Percentiles rank a stretch among this genome's conserved stretches.
These are phyloP conservation scores for Boletus vermiculosoides DNA, from an alignment of 768 basidiomycete species.

Conservation along the genomic window DNA sequence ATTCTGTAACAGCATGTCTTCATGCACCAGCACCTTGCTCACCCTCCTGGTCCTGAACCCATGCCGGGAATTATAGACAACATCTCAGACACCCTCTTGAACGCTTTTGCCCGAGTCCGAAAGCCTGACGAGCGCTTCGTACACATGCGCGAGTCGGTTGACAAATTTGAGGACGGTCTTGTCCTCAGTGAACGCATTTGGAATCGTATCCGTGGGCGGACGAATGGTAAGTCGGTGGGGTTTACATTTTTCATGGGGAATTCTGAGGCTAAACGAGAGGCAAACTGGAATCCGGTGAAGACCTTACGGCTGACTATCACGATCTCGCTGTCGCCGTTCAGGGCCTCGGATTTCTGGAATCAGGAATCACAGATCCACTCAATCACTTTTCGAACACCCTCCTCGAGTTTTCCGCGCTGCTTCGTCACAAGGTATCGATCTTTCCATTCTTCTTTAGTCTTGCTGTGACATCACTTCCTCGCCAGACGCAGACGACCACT, in stretches of 20 bases:
- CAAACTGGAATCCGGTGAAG: constrained; percentile 79
- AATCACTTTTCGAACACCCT: constrained; percentile 97
- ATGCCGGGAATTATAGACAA: constrained; percentile 86
- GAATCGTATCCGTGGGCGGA: constrained; percentile 72
- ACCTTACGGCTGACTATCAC: constrained; percentile 96
- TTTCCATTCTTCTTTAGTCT: background rate
- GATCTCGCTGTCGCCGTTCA: constrained; percentile 95
- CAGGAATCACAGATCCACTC: constrained; percentile 96
- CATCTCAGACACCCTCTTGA: constrained; percentile 92
- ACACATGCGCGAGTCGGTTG: constrained; percentile 85
- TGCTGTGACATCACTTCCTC: background rate
- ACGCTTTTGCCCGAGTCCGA: constrained; percentile 92
- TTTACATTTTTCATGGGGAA: constrained; percentile 34
- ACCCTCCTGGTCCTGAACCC: constrained; percentile 84
- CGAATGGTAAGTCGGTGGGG: constrained; percentile 68
- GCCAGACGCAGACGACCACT: constrained; percentile 82
- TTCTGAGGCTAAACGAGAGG: constrained; percentile 89
- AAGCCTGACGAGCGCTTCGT: constrained; percentile 98
- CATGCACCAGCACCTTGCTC: constrained; percentile 95
- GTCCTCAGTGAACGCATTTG: constrained; percentile 77
- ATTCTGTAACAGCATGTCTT: constrained; percentile 70
- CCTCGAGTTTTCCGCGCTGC: constrained; percentile 87
- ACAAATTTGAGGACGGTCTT: constrained; percentile 97
- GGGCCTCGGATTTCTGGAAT: constrained; percentile 96
- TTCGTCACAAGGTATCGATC: constrained; percentile 72